Evolutionary conservation across 73 alveolate genomes (phyloP).

Genomic region (Symbiodinium natans): DNA sequence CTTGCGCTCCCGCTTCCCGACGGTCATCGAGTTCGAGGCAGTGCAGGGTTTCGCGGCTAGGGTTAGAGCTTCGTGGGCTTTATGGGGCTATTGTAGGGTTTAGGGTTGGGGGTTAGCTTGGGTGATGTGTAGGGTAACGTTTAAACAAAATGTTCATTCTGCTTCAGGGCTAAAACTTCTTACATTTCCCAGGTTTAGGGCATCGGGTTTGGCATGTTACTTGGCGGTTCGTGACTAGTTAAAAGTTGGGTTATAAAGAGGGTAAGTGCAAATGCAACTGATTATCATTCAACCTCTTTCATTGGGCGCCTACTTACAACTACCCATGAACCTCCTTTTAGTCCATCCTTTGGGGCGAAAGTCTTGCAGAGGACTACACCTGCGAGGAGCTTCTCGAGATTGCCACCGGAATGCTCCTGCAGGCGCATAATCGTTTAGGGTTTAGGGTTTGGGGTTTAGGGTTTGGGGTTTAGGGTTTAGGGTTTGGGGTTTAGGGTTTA

Average conservation of each 20-base stretch:
- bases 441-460: not conserved
- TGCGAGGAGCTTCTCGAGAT: constrained; percentile 59
- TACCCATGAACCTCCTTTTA: not conserved
- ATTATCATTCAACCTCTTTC: too few relatives aligned
- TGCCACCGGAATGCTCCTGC: constrained; percentile 73
- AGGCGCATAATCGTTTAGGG: constrained; percentile 1
- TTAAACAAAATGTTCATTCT: too few relatives aligned
- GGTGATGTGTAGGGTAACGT: not conserved
- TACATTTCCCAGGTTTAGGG: not conserved
- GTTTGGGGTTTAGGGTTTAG: not conserved
- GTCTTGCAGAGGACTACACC: constrained; percentile 92
- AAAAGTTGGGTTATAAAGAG: too few relatives aligned
- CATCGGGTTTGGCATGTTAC: too few relatives aligned
- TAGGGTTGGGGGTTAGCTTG: not conserved
- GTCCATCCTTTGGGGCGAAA: too few relatives aligned
- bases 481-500: not conserved
- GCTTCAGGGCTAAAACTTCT: too few relatives aligned
- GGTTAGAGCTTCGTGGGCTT: not conserved
- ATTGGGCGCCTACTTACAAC: too few relatives aligned
- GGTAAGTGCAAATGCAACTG: too few relatives aligned
- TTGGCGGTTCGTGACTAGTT: too few relatives aligned
- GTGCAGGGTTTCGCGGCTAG: not conserved
- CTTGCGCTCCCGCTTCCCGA: constrained; percentile 77
- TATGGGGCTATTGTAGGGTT: not conserved
- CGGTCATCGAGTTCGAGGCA: constrained; percentile 78